Percentiles rank a stretch among this genome's conserved stretches.
Evolutionary conservation across 805 yeast species (phyloP).

Genomic region (Candida ipomoeae): DNA sequence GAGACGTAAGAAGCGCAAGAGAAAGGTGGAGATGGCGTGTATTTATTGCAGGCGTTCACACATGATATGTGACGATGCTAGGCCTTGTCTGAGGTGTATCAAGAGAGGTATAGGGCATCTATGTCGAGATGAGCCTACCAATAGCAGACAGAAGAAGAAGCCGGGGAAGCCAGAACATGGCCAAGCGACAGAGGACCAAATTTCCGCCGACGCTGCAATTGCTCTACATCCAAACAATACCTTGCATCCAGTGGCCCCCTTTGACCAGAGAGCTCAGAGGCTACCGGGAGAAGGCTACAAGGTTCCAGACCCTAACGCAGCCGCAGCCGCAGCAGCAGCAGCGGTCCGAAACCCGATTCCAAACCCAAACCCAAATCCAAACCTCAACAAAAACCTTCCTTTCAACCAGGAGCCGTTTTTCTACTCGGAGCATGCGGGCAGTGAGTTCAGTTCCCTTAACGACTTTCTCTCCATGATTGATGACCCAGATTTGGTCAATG

Average conservation of each 20-base stretch:
- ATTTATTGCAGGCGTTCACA: slow-evolving; percentile 90
- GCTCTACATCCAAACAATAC: not conserved
- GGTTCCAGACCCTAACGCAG: not conserved
- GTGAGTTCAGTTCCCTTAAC: slow-evolving; percentile 84
- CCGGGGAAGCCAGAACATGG: not conserved
- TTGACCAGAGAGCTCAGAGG: not conserved
- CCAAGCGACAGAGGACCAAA: not conserved
- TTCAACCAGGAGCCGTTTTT: slow-evolving; percentile 70
- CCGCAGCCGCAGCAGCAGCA: not conserved
- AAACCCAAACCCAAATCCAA: slow-evolving; percentile 33
- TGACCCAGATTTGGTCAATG: slow-evolving; percentile 66
- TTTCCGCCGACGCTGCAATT: not conserved
- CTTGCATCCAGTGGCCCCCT: not conserved
- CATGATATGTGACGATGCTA: slow-evolving; percentile 81
- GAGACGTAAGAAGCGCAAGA: slow-evolving; percentile 27
- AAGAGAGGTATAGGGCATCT: slow-evolving; percentile 85
- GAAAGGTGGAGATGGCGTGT: slow-evolving; percentile 68
- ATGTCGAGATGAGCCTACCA: slow-evolving; percentile 70
- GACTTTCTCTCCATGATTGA: slow-evolving; percentile 89
- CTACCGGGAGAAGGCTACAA: not conserved
- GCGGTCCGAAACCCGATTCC: slow-evolving; percentile 23
- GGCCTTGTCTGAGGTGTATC: slow-evolving; percentile 79
- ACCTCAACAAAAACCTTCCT: slow-evolving; percentile 38
- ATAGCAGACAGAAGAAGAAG: slow-evolving; percentile 37
- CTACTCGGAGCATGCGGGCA: slow-evolving; percentile 87